phyloP scores from a whole-genome alignment of 2,329 filamentous ascomycete species.

The Cyphellophora europaea region DNA sequence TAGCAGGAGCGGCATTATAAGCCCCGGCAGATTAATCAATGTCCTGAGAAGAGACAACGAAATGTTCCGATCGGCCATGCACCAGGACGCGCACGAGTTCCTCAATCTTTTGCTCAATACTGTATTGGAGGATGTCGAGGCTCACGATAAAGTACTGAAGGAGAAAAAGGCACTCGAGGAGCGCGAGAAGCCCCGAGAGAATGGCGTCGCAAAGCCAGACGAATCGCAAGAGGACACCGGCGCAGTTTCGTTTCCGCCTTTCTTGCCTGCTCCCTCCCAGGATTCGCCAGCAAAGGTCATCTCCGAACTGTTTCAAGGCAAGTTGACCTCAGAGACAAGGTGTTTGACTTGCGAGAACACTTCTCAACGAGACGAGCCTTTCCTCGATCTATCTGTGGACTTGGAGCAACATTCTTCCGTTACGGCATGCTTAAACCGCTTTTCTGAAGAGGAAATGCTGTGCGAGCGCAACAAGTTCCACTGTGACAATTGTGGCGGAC shows the following conservation, averaged over 20 bases:
- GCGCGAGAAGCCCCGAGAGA: conserved; percentile 24
- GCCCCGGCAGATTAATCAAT: conserved; percentile 85
- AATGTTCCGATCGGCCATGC: conserved; percentile 94
- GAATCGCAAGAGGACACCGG: conserved; percentile 32
- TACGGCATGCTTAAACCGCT: conserved; percentile 87
- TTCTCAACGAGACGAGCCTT: conserved; percentile 90
- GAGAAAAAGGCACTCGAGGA: conserved; percentile 44
- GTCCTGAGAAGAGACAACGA: conserved; percentile 92
- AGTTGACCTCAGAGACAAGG: conserved; percentile 89
- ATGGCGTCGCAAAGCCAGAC: conserved; percentile 27
- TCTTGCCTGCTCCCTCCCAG: conserved; percentile 29
- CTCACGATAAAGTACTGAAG: conserved; percentile 54
- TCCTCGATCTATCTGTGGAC: conserved; percentile 92
- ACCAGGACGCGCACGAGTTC: conserved; percentile 97
- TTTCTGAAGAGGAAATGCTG: conserved; percentile 96
- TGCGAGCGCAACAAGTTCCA: conserved; percentile 99
- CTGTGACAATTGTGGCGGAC: conserved; percentile 89
- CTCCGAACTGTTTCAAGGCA: conserved; percentile 92
- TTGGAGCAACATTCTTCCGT: conserved; percentile 92
- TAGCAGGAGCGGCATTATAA: conserved; percentile 79
- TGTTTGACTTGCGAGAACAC: conserved; percentile 94
- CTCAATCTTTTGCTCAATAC: conserved; percentile 92
- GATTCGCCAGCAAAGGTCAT: conserved; percentile 77
- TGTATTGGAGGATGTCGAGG: conserved; percentile 86
- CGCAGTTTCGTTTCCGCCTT: conserved; percentile 27